phyloP scores from a whole-genome alignment of 805 yeast species.

The Saccharomycopsis sp. region DNA sequence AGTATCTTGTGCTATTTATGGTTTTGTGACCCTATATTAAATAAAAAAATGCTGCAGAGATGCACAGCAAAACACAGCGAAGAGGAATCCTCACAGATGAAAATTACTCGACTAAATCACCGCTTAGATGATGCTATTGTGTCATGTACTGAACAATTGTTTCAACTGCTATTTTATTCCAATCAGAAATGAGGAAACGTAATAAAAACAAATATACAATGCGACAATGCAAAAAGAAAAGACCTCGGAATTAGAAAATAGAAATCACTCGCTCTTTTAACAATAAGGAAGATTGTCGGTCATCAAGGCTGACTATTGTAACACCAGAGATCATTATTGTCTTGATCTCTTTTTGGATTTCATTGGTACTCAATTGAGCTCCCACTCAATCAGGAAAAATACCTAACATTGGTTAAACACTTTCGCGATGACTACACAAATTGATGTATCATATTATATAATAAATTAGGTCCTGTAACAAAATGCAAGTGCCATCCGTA shows the following conservation, averaged over 20 bases:
- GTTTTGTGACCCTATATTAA: background rate
- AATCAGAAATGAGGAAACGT: background rate
- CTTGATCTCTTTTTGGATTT: background rate
- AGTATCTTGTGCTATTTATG: too few relatives aligned
- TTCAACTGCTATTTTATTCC: background rate
- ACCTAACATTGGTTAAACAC: too few relatives aligned
- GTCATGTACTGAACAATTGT: background rate
- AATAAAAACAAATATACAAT: background rate
- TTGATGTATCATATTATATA: too few relatives aligned
- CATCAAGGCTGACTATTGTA: background rate
- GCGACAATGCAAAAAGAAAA: background rate
- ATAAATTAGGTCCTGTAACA: too few relatives aligned
- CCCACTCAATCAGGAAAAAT: background rate
- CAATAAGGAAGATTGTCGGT: background rate
- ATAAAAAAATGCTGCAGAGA: background rate
- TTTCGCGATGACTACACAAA: too few relatives aligned
- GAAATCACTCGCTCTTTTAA: background rate
- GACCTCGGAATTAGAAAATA: background rate
- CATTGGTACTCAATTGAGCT: background rate
- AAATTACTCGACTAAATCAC: background rate
- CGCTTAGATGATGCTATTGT: too few relatives aligned
- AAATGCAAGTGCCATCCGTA: background rate
- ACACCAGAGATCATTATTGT: too few relatives aligned
- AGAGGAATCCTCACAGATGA: background rate
- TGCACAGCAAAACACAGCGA: background rate